Evolutionary conservation across 495 filamentous ascomycete species (phyloP), one percentile per base, ranked within the genome.

Genomic region (Aspergillus cristatus): DNA sequence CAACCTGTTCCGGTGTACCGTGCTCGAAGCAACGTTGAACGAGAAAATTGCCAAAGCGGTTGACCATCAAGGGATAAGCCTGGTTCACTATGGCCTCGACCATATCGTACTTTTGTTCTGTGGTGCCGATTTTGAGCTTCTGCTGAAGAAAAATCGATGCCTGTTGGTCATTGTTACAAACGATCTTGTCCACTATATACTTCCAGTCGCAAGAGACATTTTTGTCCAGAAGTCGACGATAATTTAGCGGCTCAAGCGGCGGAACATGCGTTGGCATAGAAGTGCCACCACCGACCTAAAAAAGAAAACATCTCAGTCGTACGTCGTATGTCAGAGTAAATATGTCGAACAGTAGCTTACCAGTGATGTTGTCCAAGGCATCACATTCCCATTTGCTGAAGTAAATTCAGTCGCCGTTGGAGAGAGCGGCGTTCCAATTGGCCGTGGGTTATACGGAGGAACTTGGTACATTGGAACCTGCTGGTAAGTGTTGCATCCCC

Each of bases 21-120:
- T 98, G 93, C 63, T 98, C 91, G 55, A 98, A 97, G 68, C 93
- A 97, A 44, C 91, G 86, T 55, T 98, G 91, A 28, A 98, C 86
- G 34, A 98, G 72, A 51, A 98, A 98, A 62, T 98, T 98, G n/a
- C 91, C 91, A 47, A 75, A 75, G 32, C 91, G 84, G 51, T 98
- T 98, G 50, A 97, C 72, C 93, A 97, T 97, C 41, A 98, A 64
- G 17, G 86, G 82, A 56, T 96, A 98, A 15, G 93, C 93, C 50
- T 96, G 87, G 37, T 82, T 83, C 42, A 95, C 86, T 59, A 98
- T 98, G 14, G 89, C 85, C 51, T 97, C 85, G 32, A 98, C 85
- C 37, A 98, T 96, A 37, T 94, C 88, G 50, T 83, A 93, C 56
- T 95, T 97, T 62, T 97, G 93, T 53, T 97, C 90, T 0, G 79